These are phyloP conservation scores for Lolium rigidum DNA, from an alignment of 176 grass and related monocot genomes.

Conservation along the genomic window DNA sequence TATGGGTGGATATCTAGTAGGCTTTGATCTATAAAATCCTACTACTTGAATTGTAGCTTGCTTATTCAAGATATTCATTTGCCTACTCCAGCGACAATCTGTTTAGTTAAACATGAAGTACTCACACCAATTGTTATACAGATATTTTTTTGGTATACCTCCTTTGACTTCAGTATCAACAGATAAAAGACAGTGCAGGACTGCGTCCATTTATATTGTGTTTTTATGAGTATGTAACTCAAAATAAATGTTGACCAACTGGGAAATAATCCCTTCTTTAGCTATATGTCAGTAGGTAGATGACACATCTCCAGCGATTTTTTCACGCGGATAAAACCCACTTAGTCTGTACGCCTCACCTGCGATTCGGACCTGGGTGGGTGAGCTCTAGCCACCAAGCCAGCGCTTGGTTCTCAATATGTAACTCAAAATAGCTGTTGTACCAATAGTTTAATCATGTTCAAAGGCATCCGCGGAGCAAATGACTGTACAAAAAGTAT, in stretches of 20 bases:
- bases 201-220: background rate
- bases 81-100: background rate
- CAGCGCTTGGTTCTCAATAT: background rate
- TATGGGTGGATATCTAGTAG: background rate
- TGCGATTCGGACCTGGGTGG: too few relatives aligned
- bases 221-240: background rate
- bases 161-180: background rate
- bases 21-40: background rate
- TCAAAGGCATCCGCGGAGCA: background rate
- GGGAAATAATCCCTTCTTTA: too few relatives aligned
- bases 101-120: constrained; percentile 6
- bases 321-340: too few relatives aligned
- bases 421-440: background rate
- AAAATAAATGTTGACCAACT: too few relatives aligned
- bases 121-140: background rate
- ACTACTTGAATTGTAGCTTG: background rate
- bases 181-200: background rate
- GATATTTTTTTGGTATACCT: too few relatives aligned
- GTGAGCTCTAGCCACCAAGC: too few relatives aligned
- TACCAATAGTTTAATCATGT: background rate
- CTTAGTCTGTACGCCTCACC: too few relatives aligned
- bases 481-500: background rate
- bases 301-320: too few relatives aligned
- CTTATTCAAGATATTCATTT: background rate
- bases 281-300: too few relatives aligned